These are phyloP conservation scores for Lonicera japonica DNA, from an alignment of 129 eudicot genomes.

Conservation along the genomic window DNA sequence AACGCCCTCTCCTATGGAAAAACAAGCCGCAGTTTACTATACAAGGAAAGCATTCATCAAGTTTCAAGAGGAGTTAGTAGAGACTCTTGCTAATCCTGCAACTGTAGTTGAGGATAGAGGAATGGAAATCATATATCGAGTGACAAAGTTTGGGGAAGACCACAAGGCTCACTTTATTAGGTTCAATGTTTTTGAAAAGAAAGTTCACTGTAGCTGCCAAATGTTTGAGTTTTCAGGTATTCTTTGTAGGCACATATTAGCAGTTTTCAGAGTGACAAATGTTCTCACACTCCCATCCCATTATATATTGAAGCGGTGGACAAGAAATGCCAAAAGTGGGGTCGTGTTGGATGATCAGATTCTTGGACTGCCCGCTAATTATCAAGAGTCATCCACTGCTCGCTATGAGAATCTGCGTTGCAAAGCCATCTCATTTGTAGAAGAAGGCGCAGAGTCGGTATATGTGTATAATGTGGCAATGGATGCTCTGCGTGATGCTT, in stretches of 20 bases:
- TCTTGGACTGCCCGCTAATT: too few relatives aligned
- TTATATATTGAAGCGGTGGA: constrained; percentile 38
- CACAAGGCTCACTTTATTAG: constrained; percentile 28
- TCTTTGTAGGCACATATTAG: constrained; percentile 41
- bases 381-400: too few relatives aligned
- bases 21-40: constrained; percentile 39
- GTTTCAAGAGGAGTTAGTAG: constrained; percentile 42
- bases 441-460: constrained; percentile 31
- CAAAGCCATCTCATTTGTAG: constrained; percentile 36
- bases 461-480: constrained; percentile 25
- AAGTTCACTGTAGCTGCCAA: constrained; percentile 40
- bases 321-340: constrained; percentile 38
- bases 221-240: constrained; percentile 53
- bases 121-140: constrained; percentile 32
- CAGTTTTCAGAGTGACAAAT: constrained; percentile 40
- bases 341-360: constrained; percentile 27
- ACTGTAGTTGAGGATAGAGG: constrained; percentile 29
- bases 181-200: constrained; percentile 37
- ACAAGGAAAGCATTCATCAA: constrained; percentile 33
- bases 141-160: constrained; percentile 45
- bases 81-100: constrained; percentile 37
- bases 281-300: constrained; percentile 41
- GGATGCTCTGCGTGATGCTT: constrained; percentile 40
- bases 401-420: constrained; percentile 35
- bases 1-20: constrained; percentile 49